phyloP scores from a whole-genome alignment of 192 early-diverging fungal species.

The Backusella australiensis region DNA sequence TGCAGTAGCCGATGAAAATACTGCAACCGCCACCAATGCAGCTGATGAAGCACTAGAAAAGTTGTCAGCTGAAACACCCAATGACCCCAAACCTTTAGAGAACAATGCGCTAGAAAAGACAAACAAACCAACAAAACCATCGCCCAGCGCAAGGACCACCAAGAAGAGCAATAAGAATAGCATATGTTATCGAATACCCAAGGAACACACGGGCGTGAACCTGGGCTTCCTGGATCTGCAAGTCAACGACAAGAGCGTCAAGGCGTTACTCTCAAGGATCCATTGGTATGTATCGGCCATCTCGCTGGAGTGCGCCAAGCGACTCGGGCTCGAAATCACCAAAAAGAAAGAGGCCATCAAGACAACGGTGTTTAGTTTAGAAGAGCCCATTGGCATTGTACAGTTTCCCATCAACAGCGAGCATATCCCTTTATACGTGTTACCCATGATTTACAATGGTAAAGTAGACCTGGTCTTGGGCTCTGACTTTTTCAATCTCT shows the following conservation, averaged over 20 bases:
- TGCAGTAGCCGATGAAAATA: neutral
- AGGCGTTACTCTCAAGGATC: conserved; percentile 5
- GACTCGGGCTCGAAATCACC: neutral
- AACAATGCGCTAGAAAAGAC: neutral
- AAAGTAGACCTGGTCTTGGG: conserved; percentile 13
- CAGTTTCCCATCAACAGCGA: neutral
- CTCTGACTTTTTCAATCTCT: conserved; percentile 11
- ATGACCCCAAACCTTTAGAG: neutral
- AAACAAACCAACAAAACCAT: neutral
- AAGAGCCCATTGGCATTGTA: conserved; percentile 10
- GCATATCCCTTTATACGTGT: conserved; percentile 1
- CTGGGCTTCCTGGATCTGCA: conserved; percentile 10
- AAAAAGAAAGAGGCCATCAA: neutral
- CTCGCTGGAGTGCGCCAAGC: neutral
- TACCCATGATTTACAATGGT: conserved; percentile 19
- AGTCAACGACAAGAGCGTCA: neutral
- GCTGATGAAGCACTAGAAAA: neutral
- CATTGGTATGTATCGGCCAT: conserved; percentile 13
- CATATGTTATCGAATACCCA: conserved; percentile 8
- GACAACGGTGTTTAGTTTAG: neutral
- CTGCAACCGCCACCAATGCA: neutral
- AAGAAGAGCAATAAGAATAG: neutral
- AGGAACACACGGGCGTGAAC: conserved; percentile 4
- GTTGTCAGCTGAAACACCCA: neutral
- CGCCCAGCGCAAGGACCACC: neutral